Base-by-base conservation (phyloP, 192 early-diverging fungal species). In the Rhizophagus sp. region DNA sequence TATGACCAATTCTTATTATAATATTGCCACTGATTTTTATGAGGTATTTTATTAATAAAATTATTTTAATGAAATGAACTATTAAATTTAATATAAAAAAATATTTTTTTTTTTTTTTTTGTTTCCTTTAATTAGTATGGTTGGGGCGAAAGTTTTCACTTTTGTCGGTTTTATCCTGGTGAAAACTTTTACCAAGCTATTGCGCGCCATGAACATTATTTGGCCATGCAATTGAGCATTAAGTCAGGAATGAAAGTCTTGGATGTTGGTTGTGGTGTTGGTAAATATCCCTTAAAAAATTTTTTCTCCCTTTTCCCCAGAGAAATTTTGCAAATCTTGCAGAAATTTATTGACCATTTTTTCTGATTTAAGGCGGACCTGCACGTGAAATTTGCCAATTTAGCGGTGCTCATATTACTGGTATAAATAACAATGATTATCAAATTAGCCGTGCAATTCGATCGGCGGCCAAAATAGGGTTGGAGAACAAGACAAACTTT, bases 381-480 rank as follows among this genome's bases (percentile, higher is more conserved):
- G 90, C 95, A n/a, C 93, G 97, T 70, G 96, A 98, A 78, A 96
- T 97, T 81, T 89, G 92, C 69, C 90, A 93, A 76, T 95, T 98
- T 77, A 92, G 93, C n/a, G 96, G 94, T 22, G 94, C 96, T 39
- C 90, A 93, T 74, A 89, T 98, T 68, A 94, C 93, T 4, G 97
- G 97, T n/a, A 84, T 98, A 47, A 98, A 98, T 87, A 98, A 98
- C 91, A 98, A 98, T 84, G 92, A 94, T 61, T 96, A 98, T 81
- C 97, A 98, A 86, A 92, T 98, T 76, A 82, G 92, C 61, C 90
- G 96, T 19, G 95, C 93, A 62, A 83, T 83, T 33, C 88, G 91
- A 62, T 94, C 97, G 75, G 92, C 95, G 52, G 84, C 85, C 73
- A 90, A 90, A 81, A 82, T 85, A 64, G 91, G 92, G 41, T 90